Evolutionary conservation across 2,329 filamentous ascomycete genomes (phyloP), one percentile per base, ranked within the genome.

Genomic region (Penicillium sp.): DNA sequence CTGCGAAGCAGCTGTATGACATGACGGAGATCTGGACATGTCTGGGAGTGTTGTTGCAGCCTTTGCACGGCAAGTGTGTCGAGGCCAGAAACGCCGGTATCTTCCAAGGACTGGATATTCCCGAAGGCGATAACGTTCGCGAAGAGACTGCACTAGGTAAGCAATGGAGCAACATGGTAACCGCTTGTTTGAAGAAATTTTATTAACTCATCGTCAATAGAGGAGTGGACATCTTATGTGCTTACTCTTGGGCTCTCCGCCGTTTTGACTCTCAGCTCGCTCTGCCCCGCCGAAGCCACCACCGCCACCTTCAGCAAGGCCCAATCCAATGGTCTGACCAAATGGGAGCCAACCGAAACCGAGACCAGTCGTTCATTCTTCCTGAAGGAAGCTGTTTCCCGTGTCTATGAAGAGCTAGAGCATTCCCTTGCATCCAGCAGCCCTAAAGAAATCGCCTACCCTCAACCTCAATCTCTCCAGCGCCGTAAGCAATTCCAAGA

Each of bases 21-120:
- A 87, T 89, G 80, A 86, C 82, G 42, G 87, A 89, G 68, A 80
- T 89, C 12, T 89, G 87, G 87, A 86, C 83, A 10, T 88, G 86
- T 68, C 72, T 89, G 44, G 80, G 81, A 22, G 81, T 84, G 6
- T 75, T 89, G 8, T 73, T 89, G 3, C 82, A 85, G 56, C 81
- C 81, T 10, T 83, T 88, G 53, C 82, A 84, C 60, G 85, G 83
- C 1, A 82, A 83, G 56, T 82, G 82, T 30, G 77, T 78, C 24
- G 82, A 87, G 67, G 87, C 87, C 26, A 79, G 85, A 33, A 76
- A 81, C 35, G 80, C 78, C 60, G 87, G 87, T 6, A 76, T 89
- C 35, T 89, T 84, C 67, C 82, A 87, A n/a, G 78, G 78, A 19
- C 81, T 83, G 22, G 80, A 85, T 59, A 79, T 84, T 60, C 76